Conservation (phyloP, 768 basidiomycete species). For the Chiua virens region DNA sequence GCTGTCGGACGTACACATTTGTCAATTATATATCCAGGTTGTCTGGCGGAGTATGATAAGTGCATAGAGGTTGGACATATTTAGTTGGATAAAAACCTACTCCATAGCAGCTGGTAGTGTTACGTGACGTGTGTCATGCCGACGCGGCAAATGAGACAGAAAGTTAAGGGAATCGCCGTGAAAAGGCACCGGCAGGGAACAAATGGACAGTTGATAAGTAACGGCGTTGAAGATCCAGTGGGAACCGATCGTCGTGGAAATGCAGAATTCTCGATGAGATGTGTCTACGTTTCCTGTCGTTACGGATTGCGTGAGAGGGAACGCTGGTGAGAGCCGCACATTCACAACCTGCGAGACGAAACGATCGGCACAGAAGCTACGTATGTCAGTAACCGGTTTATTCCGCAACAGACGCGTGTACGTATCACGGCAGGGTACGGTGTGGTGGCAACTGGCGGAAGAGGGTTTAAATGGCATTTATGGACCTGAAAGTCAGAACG, state of each 20-base stretch:
- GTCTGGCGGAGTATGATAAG: no score
- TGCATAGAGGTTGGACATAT: no score
- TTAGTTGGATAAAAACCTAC: background rate
- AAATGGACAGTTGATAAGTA: background rate
- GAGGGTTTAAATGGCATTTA: background rate
- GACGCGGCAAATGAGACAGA: background rate
- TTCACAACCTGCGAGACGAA: background rate
- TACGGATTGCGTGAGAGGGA: background rate
- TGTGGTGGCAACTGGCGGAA: background rate
- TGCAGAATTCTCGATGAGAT: background rate
- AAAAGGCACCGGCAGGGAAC: background rate
- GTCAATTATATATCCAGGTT: no score
- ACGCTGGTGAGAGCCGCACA: background rate
- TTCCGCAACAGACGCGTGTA: constrained; percentile 9
- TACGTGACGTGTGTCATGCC: background rate
- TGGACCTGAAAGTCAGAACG: no score
- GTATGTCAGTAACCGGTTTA: constrained; percentile 13
- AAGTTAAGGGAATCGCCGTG: background rate
- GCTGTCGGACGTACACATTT: no score
- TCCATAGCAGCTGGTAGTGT: no score
- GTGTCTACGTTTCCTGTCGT: constrained; percentile 4
- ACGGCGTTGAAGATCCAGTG: background rate
- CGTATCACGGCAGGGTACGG: background rate
- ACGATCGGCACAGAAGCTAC: background rate
- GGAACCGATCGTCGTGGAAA: constrained; percentile 22